Evolutionary conservation across 768 basidiomycete genomes (phyloP), one percentile per base, ranked within the genome.

Genomic region (Chalciporus pseudorubinellus): DNA sequence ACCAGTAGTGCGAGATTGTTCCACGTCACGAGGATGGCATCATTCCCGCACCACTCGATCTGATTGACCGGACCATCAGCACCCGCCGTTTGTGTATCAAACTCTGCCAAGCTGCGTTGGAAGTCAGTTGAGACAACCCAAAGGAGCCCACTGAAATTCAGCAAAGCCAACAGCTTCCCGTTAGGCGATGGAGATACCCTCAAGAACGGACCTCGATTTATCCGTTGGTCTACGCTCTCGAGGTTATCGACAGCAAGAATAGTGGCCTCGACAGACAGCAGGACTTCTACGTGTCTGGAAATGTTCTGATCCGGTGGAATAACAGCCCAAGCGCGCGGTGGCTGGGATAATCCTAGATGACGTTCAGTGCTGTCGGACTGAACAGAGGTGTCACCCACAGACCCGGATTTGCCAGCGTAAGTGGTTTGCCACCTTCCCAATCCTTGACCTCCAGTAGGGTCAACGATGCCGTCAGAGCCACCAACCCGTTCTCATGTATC

Each of bases 51-150:
- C 97, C 97, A 99, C 62, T 88, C 89, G 0, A 93, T 84, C 57
- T 87, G 86, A 31, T 76, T 74, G 3, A 90, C 77, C 4, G 74
- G 67, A 2, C 84, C 87, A 18, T 82, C 76, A 0, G 77, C 80
- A 6, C 75, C 81, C 26, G 80, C 77, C 22, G 72, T 74, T 8
- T 67, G 75, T 2, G 89, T 88, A 50, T 93, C 83, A 58, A 91
- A 93, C 64, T 97, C 95, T 4, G 92, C 89, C 59, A 95, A 78
- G 60, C 80, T 89, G 38, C 91, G 80, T 56, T 90, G 86, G 64
- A 98, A 98, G 68, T 98, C 92, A 12, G 85, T 81, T 12, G 95
- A 95, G n/a, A 98, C 91, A 31, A 98, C 95, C 88, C 90, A 92
- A 24, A 98, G 80, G 5, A 80, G 72, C 6, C 85, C 85, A 11